A percentile compares a stretch with the other conserved stretches of the same genome.
Conservation (phyloP, 106 monocot species). For the Phalaenopsis aphrodite region DNA sequence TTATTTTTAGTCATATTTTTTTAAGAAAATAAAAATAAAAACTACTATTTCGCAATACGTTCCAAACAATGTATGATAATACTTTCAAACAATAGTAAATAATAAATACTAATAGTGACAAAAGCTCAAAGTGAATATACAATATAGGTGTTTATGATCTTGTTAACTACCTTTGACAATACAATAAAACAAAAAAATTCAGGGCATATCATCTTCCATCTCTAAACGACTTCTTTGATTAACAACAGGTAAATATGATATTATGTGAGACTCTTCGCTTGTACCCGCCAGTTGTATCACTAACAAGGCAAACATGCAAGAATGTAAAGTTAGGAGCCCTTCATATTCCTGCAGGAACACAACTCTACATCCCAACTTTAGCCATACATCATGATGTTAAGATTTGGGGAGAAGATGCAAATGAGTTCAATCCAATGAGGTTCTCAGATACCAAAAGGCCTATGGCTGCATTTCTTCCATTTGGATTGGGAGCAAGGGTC, state of each 20-base stretch:
- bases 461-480: constrained; percentile 5
- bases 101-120: too few relatives aligned
- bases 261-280: constrained; percentile 8
- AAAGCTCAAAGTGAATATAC: background rate
- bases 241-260: constrained; percentile 13
- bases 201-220: background rate
- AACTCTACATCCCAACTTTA: constrained; percentile 3
- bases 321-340: constrained; percentile 1
- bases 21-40: too few relatives aligned
- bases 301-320: constrained; percentile 10
- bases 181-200: background rate
- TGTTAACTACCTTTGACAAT: background rate
- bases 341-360: constrained; percentile 5
- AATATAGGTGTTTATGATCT: background rate
- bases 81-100: too few relatives aligned
- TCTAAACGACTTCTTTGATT: background rate
- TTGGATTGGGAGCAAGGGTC: constrained; percentile 7
- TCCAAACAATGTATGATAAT: too few relatives aligned
- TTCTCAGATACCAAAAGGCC: constrained; percentile 1
- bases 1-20: too few relatives aligned
- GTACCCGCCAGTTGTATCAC: constrained; percentile 4
- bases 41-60: too few relatives aligned
- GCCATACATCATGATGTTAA: constrained; percentile 8
- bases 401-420: constrained; percentile 14
- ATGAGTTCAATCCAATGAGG: constrained; percentile 10